Percentiles rank a stretch among this genome's conserved stretches.
Conservation (phyloP, 2,329 filamentous ascomycete species). For the Xylogone sp. region DNA sequence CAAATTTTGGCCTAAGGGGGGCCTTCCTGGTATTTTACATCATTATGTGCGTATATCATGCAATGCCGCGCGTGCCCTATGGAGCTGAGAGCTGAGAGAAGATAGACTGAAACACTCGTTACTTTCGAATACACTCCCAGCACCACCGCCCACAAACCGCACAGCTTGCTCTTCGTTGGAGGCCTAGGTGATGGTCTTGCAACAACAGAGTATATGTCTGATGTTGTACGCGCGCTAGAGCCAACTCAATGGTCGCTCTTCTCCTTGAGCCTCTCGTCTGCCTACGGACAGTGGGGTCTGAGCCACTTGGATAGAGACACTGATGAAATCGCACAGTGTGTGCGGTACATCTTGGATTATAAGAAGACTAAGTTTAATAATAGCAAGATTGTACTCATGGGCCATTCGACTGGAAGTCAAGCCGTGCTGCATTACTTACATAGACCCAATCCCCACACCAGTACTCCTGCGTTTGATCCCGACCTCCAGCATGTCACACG, state of each 20-base stretch:
- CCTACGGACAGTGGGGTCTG: conserved; percentile 32
- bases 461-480: conserved; percentile 17
- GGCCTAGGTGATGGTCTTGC: conserved; percentile 49
- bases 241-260: conserved; percentile 33
- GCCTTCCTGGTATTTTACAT: conserved; percentile 29
- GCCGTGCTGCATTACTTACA: conserved; percentile 60
- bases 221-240: conserved; percentile 37
- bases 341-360: conserved; percentile 28
- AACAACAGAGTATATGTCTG: conserved; percentile 43
- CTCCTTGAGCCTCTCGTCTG: conserved; percentile 36
- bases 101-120: conserved; percentile 34
- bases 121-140: conserved; percentile 34
- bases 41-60: conserved; percentile 25
- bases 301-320: conserved; percentile 33
- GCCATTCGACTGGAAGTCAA: conserved; percentile 65
- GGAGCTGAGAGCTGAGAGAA: conserved; percentile 1
- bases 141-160: conserved; percentile 25
- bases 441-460: conserved; percentile 34
- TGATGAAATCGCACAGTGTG: conserved; percentile 30
- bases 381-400: conserved; percentile 59
- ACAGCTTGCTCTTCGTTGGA: conserved; percentile 49
- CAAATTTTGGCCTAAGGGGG: conserved; percentile 31
- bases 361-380: conserved; percentile 32
- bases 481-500: conserved; percentile 32
- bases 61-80: neutral